These are phyloP conservation scores for Cupressus sempervirens DNA, from an alignment of 75 land plant species.

Conservation along the genomic window DNA sequence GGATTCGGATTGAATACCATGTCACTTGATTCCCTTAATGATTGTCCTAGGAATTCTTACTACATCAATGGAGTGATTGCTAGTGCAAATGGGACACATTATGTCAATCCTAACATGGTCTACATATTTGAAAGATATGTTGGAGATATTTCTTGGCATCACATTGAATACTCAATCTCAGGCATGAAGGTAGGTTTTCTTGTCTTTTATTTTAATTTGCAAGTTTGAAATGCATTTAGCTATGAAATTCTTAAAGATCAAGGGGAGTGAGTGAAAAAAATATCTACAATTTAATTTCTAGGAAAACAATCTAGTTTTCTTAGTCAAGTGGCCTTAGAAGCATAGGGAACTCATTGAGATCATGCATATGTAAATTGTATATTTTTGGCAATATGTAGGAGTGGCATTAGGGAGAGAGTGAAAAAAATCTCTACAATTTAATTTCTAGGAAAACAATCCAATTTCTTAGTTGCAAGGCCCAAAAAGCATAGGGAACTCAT, in stretches of 20 bases:
- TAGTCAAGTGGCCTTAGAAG: too few relatives aligned
- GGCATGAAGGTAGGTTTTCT: conserved; percentile 40
- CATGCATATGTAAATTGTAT: too few relatives aligned
- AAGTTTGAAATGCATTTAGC: background rate
- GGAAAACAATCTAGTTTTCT: too few relatives aligned
- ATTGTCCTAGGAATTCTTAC: conserved; percentile 74
- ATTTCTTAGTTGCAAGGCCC: background rate
- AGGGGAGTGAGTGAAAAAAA: background rate
- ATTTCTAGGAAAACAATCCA: too few relatives aligned
- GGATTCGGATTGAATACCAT: conserved; percentile 68
- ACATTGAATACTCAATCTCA: conserved; percentile 61
- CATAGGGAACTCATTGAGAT: too few relatives aligned
- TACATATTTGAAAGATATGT: conserved; percentile 81
- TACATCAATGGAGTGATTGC: conserved; percentile 77
- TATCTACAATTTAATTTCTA: too few relatives aligned
- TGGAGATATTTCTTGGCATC: conserved; percentile 86
- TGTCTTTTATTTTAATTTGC: background rate
- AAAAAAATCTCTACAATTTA: too few relatives aligned
- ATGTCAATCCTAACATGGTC: conserved; percentile 59
- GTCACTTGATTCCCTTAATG: conserved; percentile 86
- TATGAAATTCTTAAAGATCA: background rate
- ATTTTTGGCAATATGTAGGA: too few relatives aligned
- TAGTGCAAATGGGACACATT: conserved; percentile 61
- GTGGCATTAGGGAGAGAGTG: too few relatives aligned
- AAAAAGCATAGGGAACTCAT: background rate